Percentiles rank a stretch among this genome's conserved stretches.
Conservation (phyloP, 2,329 filamentous ascomycete species). For the Blumeria hordei region DNA sequence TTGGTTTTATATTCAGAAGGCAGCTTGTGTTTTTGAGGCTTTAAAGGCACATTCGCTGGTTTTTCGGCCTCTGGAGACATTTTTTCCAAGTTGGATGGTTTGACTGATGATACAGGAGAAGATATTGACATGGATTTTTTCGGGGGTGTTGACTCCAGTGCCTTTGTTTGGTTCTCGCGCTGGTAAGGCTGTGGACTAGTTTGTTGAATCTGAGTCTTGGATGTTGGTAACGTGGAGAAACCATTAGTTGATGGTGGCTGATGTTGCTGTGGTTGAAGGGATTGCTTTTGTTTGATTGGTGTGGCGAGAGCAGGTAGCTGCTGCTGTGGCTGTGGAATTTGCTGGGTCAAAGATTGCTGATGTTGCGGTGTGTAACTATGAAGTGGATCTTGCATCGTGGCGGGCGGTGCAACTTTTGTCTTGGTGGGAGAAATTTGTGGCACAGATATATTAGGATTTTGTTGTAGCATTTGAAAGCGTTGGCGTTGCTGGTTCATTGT, state of each 20-base stretch:
- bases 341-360: constrained; percentile 20
- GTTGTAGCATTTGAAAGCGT: constrained; percentile 11
- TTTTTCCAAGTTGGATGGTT: constrained; percentile 9
- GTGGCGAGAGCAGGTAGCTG: constrained; percentile 16
- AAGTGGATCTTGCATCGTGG: constrained; percentile 27
- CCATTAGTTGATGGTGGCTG: constrained; percentile 25
- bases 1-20: constrained; percentile 26
- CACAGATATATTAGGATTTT: constrained; percentile 15
- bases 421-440: constrained; percentile 19
- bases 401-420: constrained; percentile 19
- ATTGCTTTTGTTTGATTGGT: constrained; percentile 22
- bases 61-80: constrained; percentile 10
- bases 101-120: constrained; percentile 19
- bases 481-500: constrained; percentile 27
- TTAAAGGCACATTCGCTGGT: constrained; percentile 1
- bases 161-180: constrained; percentile 27
- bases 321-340: constrained; percentile 19
- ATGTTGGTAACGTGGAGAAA: constrained; percentile 22
- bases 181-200: constrained; percentile 20
- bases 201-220: constrained; percentile 18
- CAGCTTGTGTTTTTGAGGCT: constrained; percentile 8
- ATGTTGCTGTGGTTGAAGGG: constrained; percentile 20
- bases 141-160: constrained; percentile 19
- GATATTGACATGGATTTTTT: constrained; percentile 19
- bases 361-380: constrained; percentile 24